These are phyloP conservation scores for Ogataea parapolymorpha DNA, from an alignment of 805 yeast genomes.

Conservation along the genomic window DNA sequence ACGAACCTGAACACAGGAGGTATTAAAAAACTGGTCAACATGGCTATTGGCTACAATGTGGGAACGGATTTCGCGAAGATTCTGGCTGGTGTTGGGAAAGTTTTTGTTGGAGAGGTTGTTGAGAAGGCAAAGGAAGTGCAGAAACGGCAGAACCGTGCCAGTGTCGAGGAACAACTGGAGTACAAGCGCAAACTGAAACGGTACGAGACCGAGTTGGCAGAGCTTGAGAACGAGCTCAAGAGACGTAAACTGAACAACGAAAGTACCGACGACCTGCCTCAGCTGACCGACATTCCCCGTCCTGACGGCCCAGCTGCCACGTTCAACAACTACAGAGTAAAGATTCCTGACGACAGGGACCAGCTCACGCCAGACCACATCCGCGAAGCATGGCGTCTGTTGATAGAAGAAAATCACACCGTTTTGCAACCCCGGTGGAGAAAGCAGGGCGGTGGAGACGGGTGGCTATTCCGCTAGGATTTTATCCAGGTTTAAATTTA, in stretches of 20 bases:
- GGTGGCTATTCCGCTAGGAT: conserved; percentile 57
- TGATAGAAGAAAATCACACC: conserved; percentile 61
- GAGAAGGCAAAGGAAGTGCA: conserved; percentile 78
- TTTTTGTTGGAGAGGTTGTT: conserved; percentile 85
- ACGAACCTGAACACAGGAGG: conserved; percentile 70
- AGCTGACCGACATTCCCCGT: conserved; percentile 30
- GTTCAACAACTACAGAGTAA: conserved; percentile 19
- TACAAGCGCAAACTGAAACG: conserved; percentile 38
- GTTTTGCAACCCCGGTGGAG: conserved; percentile 65
- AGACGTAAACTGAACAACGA: conserved; percentile 41
- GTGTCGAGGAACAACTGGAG: conserved; percentile 36
- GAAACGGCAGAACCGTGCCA: conserved; percentile 45
- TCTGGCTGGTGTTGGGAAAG: conserved; percentile 82
- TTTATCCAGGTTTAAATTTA: neutral
- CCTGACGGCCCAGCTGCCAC: conserved; percentile 13
- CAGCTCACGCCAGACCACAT: conserved; percentile 84
- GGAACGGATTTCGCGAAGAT: conserved; percentile 78
- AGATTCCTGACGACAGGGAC: conserved; percentile 33
- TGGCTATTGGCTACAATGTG: conserved; percentile 74
- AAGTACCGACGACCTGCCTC: conserved; percentile 23
- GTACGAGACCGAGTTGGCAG: conserved; percentile 20
- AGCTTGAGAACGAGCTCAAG: conserved; percentile 31
- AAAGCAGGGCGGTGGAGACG: conserved; percentile 68
- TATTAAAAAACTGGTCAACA: conserved; percentile 75
- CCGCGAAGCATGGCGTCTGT: conserved; percentile 83